Evolutionary conservation across 768 basidiomycete genomes (phyloP), one percentile per base, ranked within the genome.

Genomic region (Boletellus sp.): DNA sequence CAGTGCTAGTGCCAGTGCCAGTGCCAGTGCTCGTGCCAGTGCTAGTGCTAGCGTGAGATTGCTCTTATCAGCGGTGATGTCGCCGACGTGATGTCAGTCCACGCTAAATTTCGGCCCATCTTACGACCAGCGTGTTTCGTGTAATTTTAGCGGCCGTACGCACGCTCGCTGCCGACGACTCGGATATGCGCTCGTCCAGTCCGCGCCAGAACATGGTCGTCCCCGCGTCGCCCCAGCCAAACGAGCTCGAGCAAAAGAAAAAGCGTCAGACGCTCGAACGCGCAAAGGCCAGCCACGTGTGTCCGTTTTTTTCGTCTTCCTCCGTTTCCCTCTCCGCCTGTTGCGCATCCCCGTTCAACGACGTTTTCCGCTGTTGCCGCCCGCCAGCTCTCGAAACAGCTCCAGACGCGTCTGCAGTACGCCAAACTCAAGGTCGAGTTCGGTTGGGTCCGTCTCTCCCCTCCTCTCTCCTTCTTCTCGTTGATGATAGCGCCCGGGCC

Each of bases 351-450:
- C 35, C 38, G 12, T 34, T 41, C 47, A 48, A 48, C 17, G 47
- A 33, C 17, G 28, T 28, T 26, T 26, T 8, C 28, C 28, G 28
- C 28, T 28, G 28, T 28, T 28, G 19, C 22, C 16, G 6, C 20
- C 32, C 31, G 9, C 32, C 56, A 89, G 87, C 74, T 88, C 23
- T 82, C 83, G 3, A 75, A 83, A 53, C 85, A 89, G 54, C 73
- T 90, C 20, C 84, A 84, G 59, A 74, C 86, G 68, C 78, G 87
- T 22, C 71, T 90, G 16, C 87, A 85, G 59, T 90, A 89, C 58
- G 87, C 87, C 13, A 75, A 78, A 62, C 71, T 90, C 50, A 90
- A 90, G 62, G 87, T 90, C 42, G 86, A 90, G 55, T 78, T 87
- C 62, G 87, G 87, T 38, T 90, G 87, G 87, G 87, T 87, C 63